A percentile compares a stretch with the other conserved stretches of the same genome.
Evolutionary conservation across 2,329 filamentous ascomycete genomes (phyloP).

Genomic region (Colletotrichum camelliae): DNA sequence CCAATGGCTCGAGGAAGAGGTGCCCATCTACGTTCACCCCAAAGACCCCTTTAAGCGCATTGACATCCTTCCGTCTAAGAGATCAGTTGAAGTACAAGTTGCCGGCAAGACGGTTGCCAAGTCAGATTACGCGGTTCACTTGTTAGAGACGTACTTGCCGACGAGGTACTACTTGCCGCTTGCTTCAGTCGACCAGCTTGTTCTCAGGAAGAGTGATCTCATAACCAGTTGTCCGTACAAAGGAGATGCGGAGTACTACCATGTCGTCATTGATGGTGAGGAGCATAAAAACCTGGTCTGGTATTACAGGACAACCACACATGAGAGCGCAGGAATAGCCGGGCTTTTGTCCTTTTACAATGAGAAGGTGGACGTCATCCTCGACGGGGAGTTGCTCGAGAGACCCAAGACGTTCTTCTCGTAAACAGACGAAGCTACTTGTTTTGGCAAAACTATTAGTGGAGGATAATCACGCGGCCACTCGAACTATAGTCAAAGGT

Average conservation of each 20-base stretch:
- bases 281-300: conserved; percentile 60
- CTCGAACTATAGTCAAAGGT: not conserved
- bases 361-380: conserved; percentile 68
- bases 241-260: conserved; percentile 67
- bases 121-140: conserved; percentile 51
- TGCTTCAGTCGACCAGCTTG: conserved; percentile 49
- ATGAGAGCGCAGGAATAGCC: conserved; percentile 60
- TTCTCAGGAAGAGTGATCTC: conserved; percentile 55
- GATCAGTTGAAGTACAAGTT: conserved; percentile 55
- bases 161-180: conserved; percentile 64
- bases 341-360: conserved; percentile 70
- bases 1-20: conserved; percentile 60
- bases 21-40: conserved; percentile 64
- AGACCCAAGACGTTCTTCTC: conserved; percentile 33
- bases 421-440: not conserved
- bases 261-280: conserved; percentile 52
- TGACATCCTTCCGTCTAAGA: conserved; percentile 62
- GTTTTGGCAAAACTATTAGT: not conserved
- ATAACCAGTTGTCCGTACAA: conserved; percentile 71
- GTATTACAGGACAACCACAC: conserved; percentile 65
- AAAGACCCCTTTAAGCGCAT: conserved; percentile 72
- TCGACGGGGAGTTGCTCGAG: conserved; percentile 52
- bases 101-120: conserved; percentile 53
- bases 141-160: conserved; percentile 66
- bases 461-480: not conserved